A percentile compares a stretch with the other conserved stretches of the same genome.
phyloP scores from a whole-genome alignment of 768 basidiomycete species.

The Mycena amicta region DNA sequence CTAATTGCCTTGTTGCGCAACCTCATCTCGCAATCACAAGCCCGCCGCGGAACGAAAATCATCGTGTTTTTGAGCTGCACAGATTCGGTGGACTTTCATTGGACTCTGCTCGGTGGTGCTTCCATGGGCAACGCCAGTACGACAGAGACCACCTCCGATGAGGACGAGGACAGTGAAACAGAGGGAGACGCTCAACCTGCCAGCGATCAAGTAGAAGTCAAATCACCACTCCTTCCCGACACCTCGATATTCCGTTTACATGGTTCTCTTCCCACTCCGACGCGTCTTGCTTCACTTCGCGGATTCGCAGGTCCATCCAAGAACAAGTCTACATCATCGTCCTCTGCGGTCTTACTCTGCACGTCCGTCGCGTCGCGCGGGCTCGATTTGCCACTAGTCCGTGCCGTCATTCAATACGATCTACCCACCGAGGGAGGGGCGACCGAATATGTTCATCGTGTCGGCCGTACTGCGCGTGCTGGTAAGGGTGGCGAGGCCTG shows the following conservation, averaged over 20 bases:
- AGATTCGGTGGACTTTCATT: conserved; percentile 97
- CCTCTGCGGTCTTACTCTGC: conserved; percentile 81
- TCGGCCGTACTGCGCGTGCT: conserved; percentile 95
- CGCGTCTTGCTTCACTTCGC: conserved; percentile 80
- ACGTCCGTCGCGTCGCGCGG: conserved; percentile 99
- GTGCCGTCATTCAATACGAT: conserved; percentile 94
- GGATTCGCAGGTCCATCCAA: conserved; percentile 62
- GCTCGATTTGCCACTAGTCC: conserved; percentile 91
- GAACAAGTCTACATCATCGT: conserved; percentile 28
- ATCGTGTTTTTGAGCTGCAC: conserved; percentile 97
- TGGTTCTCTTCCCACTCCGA: conserved; percentile 83
- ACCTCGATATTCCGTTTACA: conserved; percentile 87
- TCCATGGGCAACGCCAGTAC: conserved; percentile 53
- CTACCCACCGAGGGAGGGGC: conserved; percentile 96
- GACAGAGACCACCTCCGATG: conserved; percentile 20
- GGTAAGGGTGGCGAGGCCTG: conserved; percentile 96
- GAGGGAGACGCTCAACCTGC: conserved; percentile 29
- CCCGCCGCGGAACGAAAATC: conserved; percentile 63
- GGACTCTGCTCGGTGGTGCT: conserved; percentile 77
- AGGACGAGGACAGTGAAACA: conserved; percentile 32
- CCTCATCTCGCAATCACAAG: conserved; percentile 65
- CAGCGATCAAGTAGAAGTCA: conserved; percentile 54
- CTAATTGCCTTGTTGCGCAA: conserved; percentile 84
- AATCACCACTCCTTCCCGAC: conserved; percentile 78
- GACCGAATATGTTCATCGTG: conserved; percentile 95